Percentiles rank a stretch among this genome's conserved stretches.
These are phyloP conservation scores for Pinus albicaulis DNA, from an alignment of 75 land plant species.

Conservation along the genomic window DNA sequence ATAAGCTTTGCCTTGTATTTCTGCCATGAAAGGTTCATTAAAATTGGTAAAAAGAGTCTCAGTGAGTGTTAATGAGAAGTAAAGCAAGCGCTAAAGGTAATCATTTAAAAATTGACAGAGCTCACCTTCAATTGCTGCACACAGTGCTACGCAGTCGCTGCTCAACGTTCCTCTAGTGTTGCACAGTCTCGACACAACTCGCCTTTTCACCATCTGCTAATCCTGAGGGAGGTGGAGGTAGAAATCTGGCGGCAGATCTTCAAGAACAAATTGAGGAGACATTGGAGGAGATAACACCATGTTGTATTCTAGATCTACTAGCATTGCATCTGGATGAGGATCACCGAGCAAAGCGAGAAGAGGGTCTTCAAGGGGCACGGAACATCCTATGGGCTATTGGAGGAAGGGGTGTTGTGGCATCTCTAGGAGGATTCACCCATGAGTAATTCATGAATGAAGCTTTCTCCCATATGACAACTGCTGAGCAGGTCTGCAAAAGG, in stretches of 20 bases:
- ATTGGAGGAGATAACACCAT: conserved; percentile 82
- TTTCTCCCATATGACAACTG: conserved; percentile 76
- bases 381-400: conserved; percentile 88
- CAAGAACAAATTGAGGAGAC: conserved; percentile 92
- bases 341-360: conserved; percentile 45
- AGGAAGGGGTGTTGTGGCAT: conserved; percentile 67
- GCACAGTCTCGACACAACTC: too few species aligned
- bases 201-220: too few species aligned
- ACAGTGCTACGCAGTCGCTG: too few species aligned
- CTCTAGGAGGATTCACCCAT: conserved; percentile 80
- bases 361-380: conserved; percentile 79
- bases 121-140: too few species aligned
- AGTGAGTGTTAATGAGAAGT: too few species aligned
- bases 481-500: conserved; percentile 70
- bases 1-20: too few species aligned
- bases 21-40: too few species aligned
- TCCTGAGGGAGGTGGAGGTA: conserved; percentile 98
- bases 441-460: conserved; percentile 89
- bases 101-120: too few species aligned
- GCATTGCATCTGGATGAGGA: conserved; percentile 77
- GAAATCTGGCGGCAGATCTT: conserved; percentile 67
- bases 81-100: too few species aligned
- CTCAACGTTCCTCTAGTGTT: too few species aligned
- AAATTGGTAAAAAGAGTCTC: too few species aligned
- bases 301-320: conserved; percentile 85